Conservation (phyloP, 306 rosid species). For the Fragaria ananassa region DNA sequence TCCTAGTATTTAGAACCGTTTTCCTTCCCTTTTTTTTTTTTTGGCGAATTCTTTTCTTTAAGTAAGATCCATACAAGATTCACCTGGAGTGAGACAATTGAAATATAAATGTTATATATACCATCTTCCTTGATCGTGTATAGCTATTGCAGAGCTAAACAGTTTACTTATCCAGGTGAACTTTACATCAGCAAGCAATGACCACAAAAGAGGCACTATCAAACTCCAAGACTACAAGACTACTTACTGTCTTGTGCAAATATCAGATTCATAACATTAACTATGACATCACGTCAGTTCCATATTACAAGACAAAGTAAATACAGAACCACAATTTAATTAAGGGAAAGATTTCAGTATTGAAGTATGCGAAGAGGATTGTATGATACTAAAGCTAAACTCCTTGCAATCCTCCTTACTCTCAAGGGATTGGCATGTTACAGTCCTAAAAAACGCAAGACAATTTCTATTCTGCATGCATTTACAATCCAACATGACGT, state of each 20-base stretch:
- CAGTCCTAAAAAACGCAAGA: conserved; percentile 37
- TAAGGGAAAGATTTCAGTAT: not conserved
- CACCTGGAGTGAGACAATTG: not conserved
- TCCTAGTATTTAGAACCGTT: not conserved
- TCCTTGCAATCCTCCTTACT: conserved; percentile 21
- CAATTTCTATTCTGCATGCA: conserved; percentile 30
- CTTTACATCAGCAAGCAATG: not conserved
- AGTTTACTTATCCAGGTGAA: not conserved
- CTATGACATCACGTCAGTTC: conserved; percentile 5
- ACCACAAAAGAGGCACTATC: not conserved
- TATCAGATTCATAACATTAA: conserved; percentile 4
- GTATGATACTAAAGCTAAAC: conserved; percentile 6
- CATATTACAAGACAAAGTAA: conserved; percentile 1
- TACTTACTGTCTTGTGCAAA: not conserved
- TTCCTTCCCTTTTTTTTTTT: not conserved
- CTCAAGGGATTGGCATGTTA: conserved; percentile 28
- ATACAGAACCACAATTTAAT: conserved; percentile 9
- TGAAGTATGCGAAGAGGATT: not conserved
- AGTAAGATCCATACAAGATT: not conserved
- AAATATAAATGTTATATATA: not conserved
- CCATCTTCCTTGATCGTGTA: not conserved
- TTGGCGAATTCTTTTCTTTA: not conserved
- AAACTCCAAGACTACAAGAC: not conserved
- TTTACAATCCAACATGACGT: conserved; percentile 42
- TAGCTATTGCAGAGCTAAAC: not conserved